Conservation (phyloP, 345 rosid genomes). For the Eucalyptus polybractea region DNA sequence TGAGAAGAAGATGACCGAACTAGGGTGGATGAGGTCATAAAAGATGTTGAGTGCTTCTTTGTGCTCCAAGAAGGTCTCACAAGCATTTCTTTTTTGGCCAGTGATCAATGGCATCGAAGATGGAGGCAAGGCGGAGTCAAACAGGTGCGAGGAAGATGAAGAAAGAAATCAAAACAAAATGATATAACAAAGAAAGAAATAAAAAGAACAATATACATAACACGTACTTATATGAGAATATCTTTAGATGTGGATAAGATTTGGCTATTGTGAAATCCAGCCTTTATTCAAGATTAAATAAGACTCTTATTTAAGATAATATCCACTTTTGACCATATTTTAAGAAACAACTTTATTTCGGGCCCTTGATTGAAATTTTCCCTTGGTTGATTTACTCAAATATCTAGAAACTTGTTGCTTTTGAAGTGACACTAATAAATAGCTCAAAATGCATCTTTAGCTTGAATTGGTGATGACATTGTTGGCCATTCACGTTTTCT, state of each 20-base stretch:
- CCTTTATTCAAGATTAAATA: neutral
- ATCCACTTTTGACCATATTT: neutral
- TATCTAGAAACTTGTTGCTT: neutral
- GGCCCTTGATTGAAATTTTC: too few relatives aligned
- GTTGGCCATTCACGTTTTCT: too few relatives aligned
- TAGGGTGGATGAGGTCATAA: neutral
- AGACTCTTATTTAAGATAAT: fast-evolving
- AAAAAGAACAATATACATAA: neutral
- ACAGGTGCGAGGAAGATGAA: too few relatives aligned
- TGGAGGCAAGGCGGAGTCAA: neutral
- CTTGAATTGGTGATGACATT: neutral
- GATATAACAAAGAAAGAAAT: neutral
- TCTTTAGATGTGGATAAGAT: fast-evolving
- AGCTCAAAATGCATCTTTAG: neutral
- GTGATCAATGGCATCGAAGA: fast-evolving
- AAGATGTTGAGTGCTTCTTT: neutral
- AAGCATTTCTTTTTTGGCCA: neutral
- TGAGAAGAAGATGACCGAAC: neutral
- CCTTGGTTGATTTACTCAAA: too few relatives aligned
- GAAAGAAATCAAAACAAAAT: neutral
- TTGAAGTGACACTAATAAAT: too few relatives aligned
- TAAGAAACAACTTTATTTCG: fast-evolving
- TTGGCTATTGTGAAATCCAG: fast-evolving
- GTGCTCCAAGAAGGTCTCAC: neutral
- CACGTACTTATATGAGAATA: neutral